phyloP scores from a whole-genome alignment of 371 early-diverging fungal species.

The Chytridium lagenaria region DNA sequence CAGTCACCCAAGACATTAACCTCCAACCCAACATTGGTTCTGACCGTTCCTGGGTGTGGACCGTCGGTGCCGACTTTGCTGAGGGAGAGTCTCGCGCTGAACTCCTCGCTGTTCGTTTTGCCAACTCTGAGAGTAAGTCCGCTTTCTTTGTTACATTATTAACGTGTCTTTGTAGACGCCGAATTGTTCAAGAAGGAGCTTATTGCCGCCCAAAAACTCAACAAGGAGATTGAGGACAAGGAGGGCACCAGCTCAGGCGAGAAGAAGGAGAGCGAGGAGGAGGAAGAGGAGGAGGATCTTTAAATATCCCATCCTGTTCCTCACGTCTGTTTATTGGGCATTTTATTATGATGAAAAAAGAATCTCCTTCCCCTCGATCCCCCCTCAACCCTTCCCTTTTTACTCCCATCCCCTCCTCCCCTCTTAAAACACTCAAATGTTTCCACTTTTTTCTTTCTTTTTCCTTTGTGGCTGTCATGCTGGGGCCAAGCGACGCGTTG shows the following conservation, averaged over 20 bases:
- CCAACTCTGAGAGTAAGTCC: slow-evolving; percentile 83
- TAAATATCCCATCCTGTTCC: too few species aligned
- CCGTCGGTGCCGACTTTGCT: slow-evolving; percentile 83
- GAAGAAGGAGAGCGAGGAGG: neutral
- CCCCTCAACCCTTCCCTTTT: too few species aligned
- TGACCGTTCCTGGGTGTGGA: slow-evolving; percentile 98
- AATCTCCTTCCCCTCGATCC: too few species aligned
- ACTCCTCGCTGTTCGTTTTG: slow-evolving; percentile 94
- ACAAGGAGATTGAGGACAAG: slow-evolving; percentile 39
- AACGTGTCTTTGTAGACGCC: slow-evolving; percentile 45
- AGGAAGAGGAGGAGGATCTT: slow-evolving; percentile 15
- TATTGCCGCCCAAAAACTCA: slow-evolving; percentile 64
- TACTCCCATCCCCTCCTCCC: too few species aligned
- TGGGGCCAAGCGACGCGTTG: too few species aligned
- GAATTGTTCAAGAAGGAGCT: slow-evolving; percentile 67
- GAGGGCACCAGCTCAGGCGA: slow-evolving; percentile 14
- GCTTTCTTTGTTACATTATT: slow-evolving; percentile 13
- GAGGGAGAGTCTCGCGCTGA: slow-evolving; percentile 86
- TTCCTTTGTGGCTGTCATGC: too few species aligned
- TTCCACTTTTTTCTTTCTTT: too few species aligned
- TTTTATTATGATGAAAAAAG: too few species aligned
- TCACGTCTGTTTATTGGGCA: too few species aligned
- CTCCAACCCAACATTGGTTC: slow-evolving; percentile 93
- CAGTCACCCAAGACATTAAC: slow-evolving; percentile 82
- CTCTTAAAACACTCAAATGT: too few species aligned